These are phyloP conservation scores for Gryganskiella cystojenkinii DNA, from an alignment of 192 early-diverging fungal genomes.

Conservation along the genomic window DNA sequence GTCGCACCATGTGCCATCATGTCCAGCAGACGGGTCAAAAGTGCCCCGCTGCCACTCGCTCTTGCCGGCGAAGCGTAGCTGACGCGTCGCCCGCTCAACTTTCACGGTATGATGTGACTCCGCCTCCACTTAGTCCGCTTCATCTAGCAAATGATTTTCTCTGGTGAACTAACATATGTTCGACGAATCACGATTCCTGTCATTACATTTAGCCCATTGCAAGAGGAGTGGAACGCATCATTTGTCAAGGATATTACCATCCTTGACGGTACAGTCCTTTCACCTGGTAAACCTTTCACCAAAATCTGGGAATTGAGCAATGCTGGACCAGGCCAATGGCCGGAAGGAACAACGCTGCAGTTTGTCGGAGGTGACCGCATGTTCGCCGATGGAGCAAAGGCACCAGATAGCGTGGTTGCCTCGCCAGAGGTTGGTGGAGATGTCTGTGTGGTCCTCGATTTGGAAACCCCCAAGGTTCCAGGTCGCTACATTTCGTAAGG, in stretches of 20 bases:
- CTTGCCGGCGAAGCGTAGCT: background rate
- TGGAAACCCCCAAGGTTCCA: conserved; percentile 65
- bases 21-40: conserved; percentile 20
- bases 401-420: conserved; percentile 54
- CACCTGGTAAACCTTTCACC: conserved; percentile 57
- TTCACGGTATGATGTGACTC: background rate
- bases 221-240: conserved; percentile 6
- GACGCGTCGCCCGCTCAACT: background rate
- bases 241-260: conserved; percentile 77
- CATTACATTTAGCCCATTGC: background rate
- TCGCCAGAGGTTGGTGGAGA: conserved; percentile 59
- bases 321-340: conserved; percentile 68
- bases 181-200: too few species aligned
- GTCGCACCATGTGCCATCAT: conserved; percentile 12
- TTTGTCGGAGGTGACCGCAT: conserved; percentile 66
- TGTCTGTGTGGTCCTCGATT: conserved; percentile 65
- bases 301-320: conserved; percentile 80
- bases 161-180: too few species aligned
- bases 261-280: conserved; percentile 64
- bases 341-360: conserved; percentile 63
- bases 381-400: conserved; percentile 43
- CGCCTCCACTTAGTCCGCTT: too few species aligned
- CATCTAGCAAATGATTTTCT: too few species aligned
- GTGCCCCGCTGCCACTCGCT: background rate
- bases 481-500: conserved; percentile 66